These are phyloP conservation scores for Citrullus colocynthis DNA, from an alignment of 306 rosid genomes.

Conservation along the genomic window DNA sequence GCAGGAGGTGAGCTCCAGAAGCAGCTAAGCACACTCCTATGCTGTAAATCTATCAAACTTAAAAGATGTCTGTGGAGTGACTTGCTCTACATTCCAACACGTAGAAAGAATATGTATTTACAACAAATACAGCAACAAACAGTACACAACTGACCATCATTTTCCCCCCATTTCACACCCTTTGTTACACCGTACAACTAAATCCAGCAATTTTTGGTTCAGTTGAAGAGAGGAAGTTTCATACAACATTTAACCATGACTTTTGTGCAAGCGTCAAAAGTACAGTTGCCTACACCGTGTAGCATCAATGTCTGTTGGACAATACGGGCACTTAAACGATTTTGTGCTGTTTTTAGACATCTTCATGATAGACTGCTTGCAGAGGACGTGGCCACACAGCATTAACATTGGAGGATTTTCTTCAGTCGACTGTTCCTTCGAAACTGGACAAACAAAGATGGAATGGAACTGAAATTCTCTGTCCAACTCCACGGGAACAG, in stretches of 20 bases:
- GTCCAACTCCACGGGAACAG: constrained; percentile 71
- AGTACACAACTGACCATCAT: constrained; percentile 21
- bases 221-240: constrained; percentile 17
- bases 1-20: neutral
- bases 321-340: constrained; percentile 75
- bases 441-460: constrained; percentile 87
- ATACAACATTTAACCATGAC: constrained; percentile 12
- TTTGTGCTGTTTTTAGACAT: constrained; percentile 79
- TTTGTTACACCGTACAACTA: constrained; percentile 14
- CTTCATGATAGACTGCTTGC: constrained; percentile 81
- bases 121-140: constrained; percentile 23
- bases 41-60: neutral
- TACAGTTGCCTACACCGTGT: constrained; percentile 40
- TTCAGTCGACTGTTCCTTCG: constrained; percentile 76
- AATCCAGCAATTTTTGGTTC: constrained; percentile 24
- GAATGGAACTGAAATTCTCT: constrained; percentile 84
- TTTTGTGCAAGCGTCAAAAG: constrained; percentile 27
- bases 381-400: constrained; percentile 90
- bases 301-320: constrained; percentile 61
- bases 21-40: neutral
- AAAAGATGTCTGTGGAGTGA: neutral
- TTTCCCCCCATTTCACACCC: constrained; percentile 16
- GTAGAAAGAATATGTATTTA: constrained; percentile 49
- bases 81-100: constrained; percentile 11
- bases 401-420: constrained; percentile 89